Evolutionary conservation across 495 filamentous ascomycete species (phyloP).

Genomic region (Penicillium paradoxum): DNA sequence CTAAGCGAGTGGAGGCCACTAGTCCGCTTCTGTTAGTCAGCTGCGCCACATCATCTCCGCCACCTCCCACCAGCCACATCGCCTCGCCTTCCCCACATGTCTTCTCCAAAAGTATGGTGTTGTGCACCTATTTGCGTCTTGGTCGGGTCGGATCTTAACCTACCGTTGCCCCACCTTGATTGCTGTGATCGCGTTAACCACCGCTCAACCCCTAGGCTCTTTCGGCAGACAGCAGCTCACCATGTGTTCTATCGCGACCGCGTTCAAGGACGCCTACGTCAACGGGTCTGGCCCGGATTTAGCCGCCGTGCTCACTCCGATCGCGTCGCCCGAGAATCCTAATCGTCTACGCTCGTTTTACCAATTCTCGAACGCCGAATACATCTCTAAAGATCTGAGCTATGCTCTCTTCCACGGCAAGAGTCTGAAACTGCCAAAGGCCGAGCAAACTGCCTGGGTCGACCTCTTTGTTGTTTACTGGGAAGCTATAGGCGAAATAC

Average conservation of each 20-base stretch:
- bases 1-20: slow-evolving; percentile 43
- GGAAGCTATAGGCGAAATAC: slow-evolving; percentile 67
- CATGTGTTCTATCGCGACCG: slow-evolving; percentile 60
- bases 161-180: not conserved
- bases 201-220: not conserved
- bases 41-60: not conserved
- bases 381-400: slow-evolving; percentile 55
- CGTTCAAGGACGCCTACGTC: slow-evolving; percentile 57
- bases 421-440: slow-evolving; percentile 48
- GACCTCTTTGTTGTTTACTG: slow-evolving; percentile 81
- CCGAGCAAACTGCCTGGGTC: slow-evolving; percentile 69
- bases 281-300: slow-evolving; percentile 58
- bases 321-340: slow-evolving; percentile 50
- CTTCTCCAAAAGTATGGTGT: slow-evolving; percentile 1
- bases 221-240: not conserved
- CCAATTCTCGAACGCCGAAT: slow-evolving; percentile 53
- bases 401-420: slow-evolving; percentile 57
- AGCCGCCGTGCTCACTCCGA: slow-evolving; percentile 64
- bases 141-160: not conserved
- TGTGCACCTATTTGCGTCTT: not conserved
- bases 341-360: slow-evolving; percentile 58
- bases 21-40: slow-evolving; percentile 17
- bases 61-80: not conserved
- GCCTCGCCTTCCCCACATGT: slow-evolving; percentile 3
- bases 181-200: not conserved